Conservation (phyloP, 495 filamentous ascomycete species). For the Lophium mytilinum region DNA sequence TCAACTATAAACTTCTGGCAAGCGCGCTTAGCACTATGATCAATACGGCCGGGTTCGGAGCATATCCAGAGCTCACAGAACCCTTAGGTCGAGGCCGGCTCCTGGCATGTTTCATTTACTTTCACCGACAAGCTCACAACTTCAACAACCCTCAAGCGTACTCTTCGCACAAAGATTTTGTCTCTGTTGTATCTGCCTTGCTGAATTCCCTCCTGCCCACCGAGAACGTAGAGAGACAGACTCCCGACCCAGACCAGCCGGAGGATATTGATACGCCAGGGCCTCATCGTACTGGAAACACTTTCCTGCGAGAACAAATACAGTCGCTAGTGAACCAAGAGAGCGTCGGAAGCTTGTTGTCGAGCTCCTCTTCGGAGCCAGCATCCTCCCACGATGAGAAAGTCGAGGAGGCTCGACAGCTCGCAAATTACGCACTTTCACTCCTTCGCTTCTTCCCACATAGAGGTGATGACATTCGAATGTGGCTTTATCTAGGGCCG, state of each 20-base stretch:
- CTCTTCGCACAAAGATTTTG: constrained; percentile 48
- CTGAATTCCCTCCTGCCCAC: constrained; percentile 54
- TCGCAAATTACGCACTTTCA: constrained; percentile 82
- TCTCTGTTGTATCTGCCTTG: constrained; percentile 56
- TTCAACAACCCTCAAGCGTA: constrained; percentile 32
- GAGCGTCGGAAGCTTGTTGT: constrained; percentile 52
- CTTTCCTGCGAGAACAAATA: constrained; percentile 43
- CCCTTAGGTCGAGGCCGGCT: constrained; percentile 57
- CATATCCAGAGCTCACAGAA: constrained; percentile 22
- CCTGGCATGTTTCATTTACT: constrained; percentile 63
- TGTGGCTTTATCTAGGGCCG: constrained; percentile 86
- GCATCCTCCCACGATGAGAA: constrained; percentile 6
- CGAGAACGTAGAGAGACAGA: constrained; percentile 49
- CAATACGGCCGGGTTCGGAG: constrained; percentile 25
- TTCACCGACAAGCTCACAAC: constrained; percentile 50
- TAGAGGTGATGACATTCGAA: constrained; percentile 79
- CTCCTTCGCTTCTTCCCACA: constrained; percentile 79
- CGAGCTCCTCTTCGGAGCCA: constrained; percentile 26
- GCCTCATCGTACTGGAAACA: constrained; percentile 10
- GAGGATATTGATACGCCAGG: neutral
- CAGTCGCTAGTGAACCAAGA: constrained; percentile 57
- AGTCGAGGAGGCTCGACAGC: constrained; percentile 52
- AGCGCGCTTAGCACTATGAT: constrained; percentile 37
- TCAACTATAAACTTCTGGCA: constrained; percentile 49
- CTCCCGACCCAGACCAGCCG: constrained; percentile 20